phyloP scores from a whole-genome alignment of 495 filamentous ascomycete species.

The Neurospora sublineolata region DNA sequence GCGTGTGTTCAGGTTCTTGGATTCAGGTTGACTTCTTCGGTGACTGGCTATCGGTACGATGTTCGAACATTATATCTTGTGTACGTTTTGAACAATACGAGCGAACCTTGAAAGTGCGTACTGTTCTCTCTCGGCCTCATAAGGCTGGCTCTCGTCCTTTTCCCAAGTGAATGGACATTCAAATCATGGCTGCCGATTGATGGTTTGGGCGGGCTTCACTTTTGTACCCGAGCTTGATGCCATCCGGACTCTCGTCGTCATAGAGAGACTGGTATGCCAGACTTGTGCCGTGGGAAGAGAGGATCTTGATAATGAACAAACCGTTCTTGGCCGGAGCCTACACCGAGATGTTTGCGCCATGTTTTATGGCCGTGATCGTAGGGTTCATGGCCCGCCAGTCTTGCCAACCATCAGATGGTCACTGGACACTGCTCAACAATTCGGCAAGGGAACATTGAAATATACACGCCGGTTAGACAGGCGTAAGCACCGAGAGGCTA shows the following conservation, averaged over 20 bases:
- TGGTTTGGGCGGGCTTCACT: too few relatives aligned
- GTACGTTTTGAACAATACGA: neutral
- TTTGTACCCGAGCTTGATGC: too few relatives aligned
- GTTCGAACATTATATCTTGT: neutral
- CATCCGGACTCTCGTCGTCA: too few relatives aligned
- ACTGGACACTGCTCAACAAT: neutral
- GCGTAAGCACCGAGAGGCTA: neutral
- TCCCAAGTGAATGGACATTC: too few relatives aligned
- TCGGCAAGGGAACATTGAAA: too few relatives aligned
- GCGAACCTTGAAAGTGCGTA: neutral
- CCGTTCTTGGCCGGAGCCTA: neutral
- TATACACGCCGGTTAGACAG: neutral
- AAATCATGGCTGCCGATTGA: too few relatives aligned
- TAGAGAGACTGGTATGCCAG: too few relatives aligned
- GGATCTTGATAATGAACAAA: neutral
- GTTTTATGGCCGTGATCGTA: neutral
- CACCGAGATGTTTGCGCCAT: neutral
- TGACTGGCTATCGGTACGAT: neutral
- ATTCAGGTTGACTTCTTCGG: neutral
- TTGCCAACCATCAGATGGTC: neutral
- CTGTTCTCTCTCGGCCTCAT: neutral
- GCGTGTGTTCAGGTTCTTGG: neutral
- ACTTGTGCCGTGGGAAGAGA: neutral
- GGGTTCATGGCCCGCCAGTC: neutral
- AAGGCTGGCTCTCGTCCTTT: neutral